Percentiles rank a stretch among this genome's conserved stretches.
phyloP scores from a whole-genome alignment of 495 filamentous ascomycete species.

The Apiosordaria backusii region DNA sequence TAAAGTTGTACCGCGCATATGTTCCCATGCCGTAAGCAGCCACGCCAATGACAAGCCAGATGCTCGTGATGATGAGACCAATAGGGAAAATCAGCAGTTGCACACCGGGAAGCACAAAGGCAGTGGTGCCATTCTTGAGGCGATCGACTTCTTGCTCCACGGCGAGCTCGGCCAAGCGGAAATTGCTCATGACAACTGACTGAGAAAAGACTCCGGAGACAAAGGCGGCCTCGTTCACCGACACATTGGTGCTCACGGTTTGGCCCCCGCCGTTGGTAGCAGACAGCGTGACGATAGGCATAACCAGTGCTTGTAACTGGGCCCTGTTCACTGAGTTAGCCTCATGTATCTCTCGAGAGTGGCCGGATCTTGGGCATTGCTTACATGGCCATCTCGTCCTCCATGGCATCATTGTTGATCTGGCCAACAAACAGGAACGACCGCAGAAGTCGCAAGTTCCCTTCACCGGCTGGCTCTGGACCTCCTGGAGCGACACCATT shows the following conservation, averaged over 20 bases:
- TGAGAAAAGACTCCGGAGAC: slow-evolving; percentile 64
- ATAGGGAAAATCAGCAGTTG: slow-evolving; percentile 65
- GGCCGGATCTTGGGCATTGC: slow-evolving; percentile 9
- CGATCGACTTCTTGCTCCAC: slow-evolving; percentile 33
- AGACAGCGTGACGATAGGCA: slow-evolving; percentile 59
- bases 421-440: slow-evolving; percentile 53
- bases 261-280: slow-evolving; percentile 44
- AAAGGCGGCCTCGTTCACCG: slow-evolving; percentile 63
- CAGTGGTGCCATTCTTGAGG: slow-evolving; percentile 40
- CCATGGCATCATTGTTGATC: slow-evolving; percentile 46
- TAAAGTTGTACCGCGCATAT: slow-evolving; percentile 58
- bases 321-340: slow-evolving; percentile 39
- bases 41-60: slow-evolving; percentile 57
- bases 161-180: slow-evolving; percentile 38
- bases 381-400: slow-evolving; percentile 39
- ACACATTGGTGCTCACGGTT: slow-evolving; percentile 56
- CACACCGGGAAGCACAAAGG: slow-evolving; percentile 64
- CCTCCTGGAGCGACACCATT: slow-evolving; percentile 15
- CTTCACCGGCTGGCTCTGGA: slow-evolving; percentile 13
- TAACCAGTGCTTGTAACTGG: slow-evolving; percentile 56
- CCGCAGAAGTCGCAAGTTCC: slow-evolving; percentile 40
- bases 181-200: slow-evolving; percentile 41
- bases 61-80: slow-evolving; percentile 60
- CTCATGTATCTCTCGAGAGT: neutral
- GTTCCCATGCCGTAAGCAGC: slow-evolving; percentile 59